Evolutionary conservation across 2,329 filamentous ascomycete genomes (phyloP).

Genomic region (Escovopsis sp.): DNA sequence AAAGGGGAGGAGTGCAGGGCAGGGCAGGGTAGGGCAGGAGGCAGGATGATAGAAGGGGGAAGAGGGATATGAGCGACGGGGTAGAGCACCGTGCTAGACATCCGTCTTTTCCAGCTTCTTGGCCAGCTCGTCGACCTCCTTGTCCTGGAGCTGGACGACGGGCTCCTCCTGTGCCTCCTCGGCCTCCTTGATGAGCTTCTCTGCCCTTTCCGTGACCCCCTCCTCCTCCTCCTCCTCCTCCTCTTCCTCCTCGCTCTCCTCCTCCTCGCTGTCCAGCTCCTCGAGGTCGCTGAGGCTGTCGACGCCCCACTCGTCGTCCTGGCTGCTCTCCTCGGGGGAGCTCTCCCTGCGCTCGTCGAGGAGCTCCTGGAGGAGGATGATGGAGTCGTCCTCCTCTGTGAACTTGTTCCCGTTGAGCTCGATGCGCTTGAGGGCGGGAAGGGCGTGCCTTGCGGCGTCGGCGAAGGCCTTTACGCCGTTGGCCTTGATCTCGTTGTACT

Average conservation of each 20-base stretch:
- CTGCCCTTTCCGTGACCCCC: conserved; percentile 38
- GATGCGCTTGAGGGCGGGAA: conserved; percentile 69
- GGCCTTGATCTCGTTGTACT: conserved; percentile 88
- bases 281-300: conserved; percentile 80
- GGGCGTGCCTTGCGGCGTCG: conserved; percentile 47
- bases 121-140: conserved; percentile 69
- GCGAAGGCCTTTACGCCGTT: conserved; percentile 59
- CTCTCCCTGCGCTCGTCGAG: conserved; percentile 69
- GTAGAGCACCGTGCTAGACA: conserved; percentile 24
- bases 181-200: conserved; percentile 50
- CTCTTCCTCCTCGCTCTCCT: conserved; percentile 54
- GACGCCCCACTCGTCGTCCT: conserved; percentile 71
- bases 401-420: conserved; percentile 97
- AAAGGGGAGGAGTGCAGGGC: background rate
- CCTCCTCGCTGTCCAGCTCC: conserved; percentile 56
- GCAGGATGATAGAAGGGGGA: no score
- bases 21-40: no score
- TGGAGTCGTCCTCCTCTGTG: conserved; percentile 62
- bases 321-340: conserved; percentile 46
- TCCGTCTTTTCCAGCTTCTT: conserved; percentile 59
- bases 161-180: conserved; percentile 61
- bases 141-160: conserved; percentile 54
- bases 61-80: no score
- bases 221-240: conserved; percentile 52
- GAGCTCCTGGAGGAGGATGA: conserved; percentile 53